These are phyloP conservation scores for Ceriops tagal DNA, from an alignment of 345 rosid species.

Conservation along the genomic window DNA sequence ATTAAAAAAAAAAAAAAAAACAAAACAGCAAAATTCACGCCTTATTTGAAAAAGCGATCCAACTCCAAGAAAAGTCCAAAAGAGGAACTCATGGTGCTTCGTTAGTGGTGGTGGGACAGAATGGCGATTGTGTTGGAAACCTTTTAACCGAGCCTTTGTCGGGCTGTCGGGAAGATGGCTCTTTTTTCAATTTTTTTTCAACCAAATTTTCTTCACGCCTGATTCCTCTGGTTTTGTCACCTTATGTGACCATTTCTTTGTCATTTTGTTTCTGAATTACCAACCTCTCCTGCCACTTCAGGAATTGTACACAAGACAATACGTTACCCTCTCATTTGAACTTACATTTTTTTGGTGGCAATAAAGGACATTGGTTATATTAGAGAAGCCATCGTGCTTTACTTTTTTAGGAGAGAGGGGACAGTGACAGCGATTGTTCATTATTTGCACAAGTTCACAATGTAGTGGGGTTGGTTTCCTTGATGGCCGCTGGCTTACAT, in stretches of 20 bases:
- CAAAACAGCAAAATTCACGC: conserved; percentile 59
- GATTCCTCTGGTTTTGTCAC: conserved; percentile 60
- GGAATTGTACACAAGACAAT: background rate
- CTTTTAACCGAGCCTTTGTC: conserved; percentile 43
- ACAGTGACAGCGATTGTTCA: conserved; percentile 19
- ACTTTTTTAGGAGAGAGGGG: conserved; percentile 19
- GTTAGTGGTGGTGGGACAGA: conserved; percentile 57
- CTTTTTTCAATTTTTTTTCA: conserved; percentile 3
- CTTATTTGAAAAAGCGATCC: conserved; percentile 42
- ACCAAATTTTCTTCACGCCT: conserved; percentile 40
- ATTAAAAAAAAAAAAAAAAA: background rate
- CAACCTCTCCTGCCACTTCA: conserved; percentile 18
- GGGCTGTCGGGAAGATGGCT: conserved; percentile 45
- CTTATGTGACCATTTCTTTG: conserved; percentile 26
- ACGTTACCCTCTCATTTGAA: background rate
- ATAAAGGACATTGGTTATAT: background rate
- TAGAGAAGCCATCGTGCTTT: conserved; percentile 10
- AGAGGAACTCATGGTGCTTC: conserved; percentile 51
- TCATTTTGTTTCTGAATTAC: conserved; percentile 20
- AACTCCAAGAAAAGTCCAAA: conserved; percentile 48
- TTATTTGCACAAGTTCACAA: background rate
- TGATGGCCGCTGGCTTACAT: background rate
- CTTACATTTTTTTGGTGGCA: no score
- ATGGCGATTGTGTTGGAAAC: conserved; percentile 49
- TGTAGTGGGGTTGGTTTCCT: no score